A percentile compares a stretch with the other conserved stretches of the same genome.
phyloP scores from a whole-genome alignment of 495 filamentous ascomycete genomes.

The Hamigera avellanea region DNA sequence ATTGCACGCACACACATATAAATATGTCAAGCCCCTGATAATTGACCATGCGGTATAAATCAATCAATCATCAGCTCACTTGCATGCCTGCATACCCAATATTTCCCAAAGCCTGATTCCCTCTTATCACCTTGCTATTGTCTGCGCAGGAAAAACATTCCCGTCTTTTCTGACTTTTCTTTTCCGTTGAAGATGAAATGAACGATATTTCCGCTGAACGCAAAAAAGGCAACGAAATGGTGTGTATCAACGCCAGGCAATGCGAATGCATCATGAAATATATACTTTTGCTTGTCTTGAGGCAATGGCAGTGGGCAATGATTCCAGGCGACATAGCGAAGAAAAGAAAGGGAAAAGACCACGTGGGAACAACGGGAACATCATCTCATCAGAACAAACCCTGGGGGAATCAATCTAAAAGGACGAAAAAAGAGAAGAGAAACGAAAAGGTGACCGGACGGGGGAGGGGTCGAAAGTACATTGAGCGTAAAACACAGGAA shows the following conservation, averaged over 20 bases:
- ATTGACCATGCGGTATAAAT: no score
- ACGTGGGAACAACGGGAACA: conserved; percentile 2
- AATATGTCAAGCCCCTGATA: no score
- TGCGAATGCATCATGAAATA: neutral
- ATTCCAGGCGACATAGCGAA: neutral
- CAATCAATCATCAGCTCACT: no score
- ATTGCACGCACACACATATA: no score
- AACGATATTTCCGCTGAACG: neutral
- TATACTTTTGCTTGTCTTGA: neutral
- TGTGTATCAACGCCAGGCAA: neutral
- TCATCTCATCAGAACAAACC: conserved; percentile 20
- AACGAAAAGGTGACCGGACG: conserved; percentile 7
- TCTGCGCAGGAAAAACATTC: no score
- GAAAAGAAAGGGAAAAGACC: neutral
- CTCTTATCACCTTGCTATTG: no score
- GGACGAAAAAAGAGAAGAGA: conserved; percentile 7
- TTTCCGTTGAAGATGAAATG: neutral
- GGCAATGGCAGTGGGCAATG: neutral
- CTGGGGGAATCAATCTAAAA: conserved; percentile 37
- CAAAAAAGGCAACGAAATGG: neutral
- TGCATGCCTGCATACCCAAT: no score
- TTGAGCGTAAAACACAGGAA: neutral
- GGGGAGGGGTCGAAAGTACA: conserved; percentile 9
- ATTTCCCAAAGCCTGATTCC: no score
- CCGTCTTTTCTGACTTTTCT: no score